phyloP scores from a whole-genome alignment of 305 asterid genomes.

The Fraxinus dipetala region DNA sequence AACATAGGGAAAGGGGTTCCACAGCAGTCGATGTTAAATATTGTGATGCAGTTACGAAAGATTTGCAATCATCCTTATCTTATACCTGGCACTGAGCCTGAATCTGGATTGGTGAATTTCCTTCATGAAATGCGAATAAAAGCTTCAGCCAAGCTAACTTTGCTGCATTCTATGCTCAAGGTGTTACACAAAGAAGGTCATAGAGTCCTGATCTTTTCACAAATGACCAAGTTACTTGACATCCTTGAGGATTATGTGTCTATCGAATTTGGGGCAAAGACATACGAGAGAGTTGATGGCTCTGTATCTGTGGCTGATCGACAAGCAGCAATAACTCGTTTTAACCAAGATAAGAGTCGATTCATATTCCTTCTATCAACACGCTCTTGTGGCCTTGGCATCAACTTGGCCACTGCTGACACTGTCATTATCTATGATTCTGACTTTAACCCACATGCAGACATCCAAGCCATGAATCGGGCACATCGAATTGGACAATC shows the following conservation, averaged over 20 bases:
- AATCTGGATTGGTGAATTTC: constrained; percentile 81
- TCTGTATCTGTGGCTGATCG: constrained; percentile 88
- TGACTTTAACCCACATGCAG: constrained; percentile 98
- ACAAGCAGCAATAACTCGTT: constrained; percentile 89
- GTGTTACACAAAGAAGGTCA: constrained; percentile 77
- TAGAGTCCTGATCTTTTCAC: constrained; percentile 92
- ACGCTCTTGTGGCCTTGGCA: constrained; percentile 98
- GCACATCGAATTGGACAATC: constrained; percentile 99
- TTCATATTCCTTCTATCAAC: constrained; percentile 92
- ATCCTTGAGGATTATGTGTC: constrained; percentile 92
- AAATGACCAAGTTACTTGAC: constrained; percentile 96
- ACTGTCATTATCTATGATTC: constrained; percentile 96
- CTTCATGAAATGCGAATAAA: constrained; percentile 98
- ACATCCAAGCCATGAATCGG: constrained; percentile 98
- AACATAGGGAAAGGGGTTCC: constrained; percentile 92
- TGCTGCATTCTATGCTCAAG: constrained; percentile 94
- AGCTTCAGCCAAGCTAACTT: constrained; percentile 94
- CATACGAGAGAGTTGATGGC: constrained; percentile 98
- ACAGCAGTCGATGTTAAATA: constrained; percentile 94
- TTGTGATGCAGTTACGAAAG: constrained; percentile 96
- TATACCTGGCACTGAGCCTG: constrained; percentile 98
- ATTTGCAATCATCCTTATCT: constrained; percentile 99
- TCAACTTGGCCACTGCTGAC: constrained; percentile 98
- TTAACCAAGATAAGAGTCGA: constrained; percentile 92
- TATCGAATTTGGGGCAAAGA: constrained; percentile 85